These are phyloP conservation scores for Mycena galericulata DNA, from an alignment of 768 basidiomycete species.

Conservation along the genomic window DNA sequence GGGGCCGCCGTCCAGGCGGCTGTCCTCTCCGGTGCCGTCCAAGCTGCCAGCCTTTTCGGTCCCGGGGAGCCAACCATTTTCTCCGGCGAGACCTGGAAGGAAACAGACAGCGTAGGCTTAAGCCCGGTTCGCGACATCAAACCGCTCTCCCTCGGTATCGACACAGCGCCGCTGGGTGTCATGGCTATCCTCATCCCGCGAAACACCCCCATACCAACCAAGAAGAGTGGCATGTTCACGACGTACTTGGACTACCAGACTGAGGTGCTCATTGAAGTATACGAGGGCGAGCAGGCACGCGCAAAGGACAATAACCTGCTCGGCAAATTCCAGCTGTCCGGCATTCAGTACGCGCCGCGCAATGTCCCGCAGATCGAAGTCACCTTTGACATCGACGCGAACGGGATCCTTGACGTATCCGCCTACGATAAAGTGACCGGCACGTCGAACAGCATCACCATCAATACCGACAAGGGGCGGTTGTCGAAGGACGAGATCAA, in stretches of 20 bases:
- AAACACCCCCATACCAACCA: conserved; percentile 10
- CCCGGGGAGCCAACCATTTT: neutral
- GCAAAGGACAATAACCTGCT: conserved; percentile 20
- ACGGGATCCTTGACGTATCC: conserved; percentile 78
- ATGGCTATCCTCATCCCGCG: conserved; percentile 6
- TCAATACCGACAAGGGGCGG: conserved; percentile 94
- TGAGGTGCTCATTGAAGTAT: neutral
- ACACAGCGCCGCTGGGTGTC: conserved; percentile 46
- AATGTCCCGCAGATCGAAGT: too few relatives aligned
- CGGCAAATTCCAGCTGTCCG: conserved; percentile 12
- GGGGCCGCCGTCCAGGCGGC: too few relatives aligned
- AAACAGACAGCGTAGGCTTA: neutral
- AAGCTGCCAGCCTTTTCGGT: neutral
- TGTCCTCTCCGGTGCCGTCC: too few relatives aligned
- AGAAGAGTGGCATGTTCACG: conserved; percentile 1
- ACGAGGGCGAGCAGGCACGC: conserved; percentile 13
- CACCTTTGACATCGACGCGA: neutral
- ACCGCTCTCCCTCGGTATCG: too few relatives aligned
- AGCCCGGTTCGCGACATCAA: neutral
- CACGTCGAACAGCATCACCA: conserved; percentile 92
- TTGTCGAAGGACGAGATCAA: conserved; percentile 64
- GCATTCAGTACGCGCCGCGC: too few relatives aligned
- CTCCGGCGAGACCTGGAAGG: neutral
- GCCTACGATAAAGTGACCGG: conserved; percentile 96
- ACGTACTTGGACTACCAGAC: conserved; percentile 6